These are phyloP conservation scores for Suillus bovinus DNA, from an alignment of 768 basidiomycete genomes.

Conservation along the genomic window DNA sequence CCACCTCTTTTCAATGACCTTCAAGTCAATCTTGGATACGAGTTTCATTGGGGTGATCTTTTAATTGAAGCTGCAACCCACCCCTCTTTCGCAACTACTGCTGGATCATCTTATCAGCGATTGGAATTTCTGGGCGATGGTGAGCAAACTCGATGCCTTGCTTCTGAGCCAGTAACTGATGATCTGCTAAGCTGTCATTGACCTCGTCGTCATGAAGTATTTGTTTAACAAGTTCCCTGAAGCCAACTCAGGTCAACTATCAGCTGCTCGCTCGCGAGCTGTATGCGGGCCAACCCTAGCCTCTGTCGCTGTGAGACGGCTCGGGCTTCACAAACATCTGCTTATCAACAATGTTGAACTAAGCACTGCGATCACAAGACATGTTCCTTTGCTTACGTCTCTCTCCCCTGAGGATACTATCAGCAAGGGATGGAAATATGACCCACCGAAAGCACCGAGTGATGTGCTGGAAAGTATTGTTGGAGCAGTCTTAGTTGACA, in stretches of 20 bases:
- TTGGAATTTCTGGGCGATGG: constrained; percentile 91
- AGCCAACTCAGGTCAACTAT: constrained; percentile 76
- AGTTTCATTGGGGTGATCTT: constrained; percentile 60
- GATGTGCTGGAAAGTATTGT: constrained; percentile 86
- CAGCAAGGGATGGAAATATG: constrained; percentile 72
- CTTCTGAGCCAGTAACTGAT: constrained; percentile 12
- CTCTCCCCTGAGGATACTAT: constrained; percentile 64
- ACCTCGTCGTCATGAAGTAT: constrained; percentile 71
- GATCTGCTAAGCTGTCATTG: constrained; percentile 55
- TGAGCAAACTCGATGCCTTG: constrained; percentile 36
- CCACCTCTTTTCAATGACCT: constrained; percentile 53
- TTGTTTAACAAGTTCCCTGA: constrained; percentile 68
- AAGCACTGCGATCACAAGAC: constrained; percentile 59
- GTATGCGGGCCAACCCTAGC: constrained; percentile 78
- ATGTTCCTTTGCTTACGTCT: constrained; percentile 58
- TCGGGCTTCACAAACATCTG: constrained; percentile 68
- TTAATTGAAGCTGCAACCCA: constrained; percentile 82
- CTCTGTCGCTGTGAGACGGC: constrained; percentile 60
- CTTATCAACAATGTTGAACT: constrained; percentile 71
- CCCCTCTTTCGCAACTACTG: constrained; percentile 62
- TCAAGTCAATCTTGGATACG: constrained; percentile 68
- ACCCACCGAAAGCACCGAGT: constrained; percentile 83
- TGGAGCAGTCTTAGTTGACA: constrained; percentile 83
- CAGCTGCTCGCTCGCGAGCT: constrained; percentile 65
- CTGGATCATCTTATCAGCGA: constrained; percentile 74